Percentiles rank a stretch among this genome's conserved stretches.
Conservation (phyloP, 2,329 filamentous ascomycete species). For the Pseudogymnoascus sp. region DNA sequence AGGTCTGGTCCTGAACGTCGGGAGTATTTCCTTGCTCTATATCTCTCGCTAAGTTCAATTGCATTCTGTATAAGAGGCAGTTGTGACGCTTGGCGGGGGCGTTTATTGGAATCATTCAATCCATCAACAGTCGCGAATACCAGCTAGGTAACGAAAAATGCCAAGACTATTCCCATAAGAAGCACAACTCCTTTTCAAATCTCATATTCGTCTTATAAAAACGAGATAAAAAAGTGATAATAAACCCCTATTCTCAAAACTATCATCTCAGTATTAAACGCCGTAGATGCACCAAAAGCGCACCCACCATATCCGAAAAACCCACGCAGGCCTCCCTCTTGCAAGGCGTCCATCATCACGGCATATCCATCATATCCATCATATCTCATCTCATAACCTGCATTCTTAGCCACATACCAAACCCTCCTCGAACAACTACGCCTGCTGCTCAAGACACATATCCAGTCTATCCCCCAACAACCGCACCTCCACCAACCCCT, state of each 20-base stretch:
- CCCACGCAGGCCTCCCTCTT: not conserved
- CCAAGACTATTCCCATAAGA: not conserved
- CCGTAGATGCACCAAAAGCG: not conserved
- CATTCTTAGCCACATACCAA: not conserved
- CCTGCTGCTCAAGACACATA: not conserved
- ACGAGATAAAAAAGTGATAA: not conserved
- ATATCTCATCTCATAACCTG: not conserved
- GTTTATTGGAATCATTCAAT: not conserved
- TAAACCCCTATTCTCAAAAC: not conserved
- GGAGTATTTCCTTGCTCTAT: too few relatives aligned
- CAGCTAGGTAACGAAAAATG: not conserved
- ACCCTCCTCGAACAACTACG: not conserved
- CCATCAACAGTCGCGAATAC: not conserved
- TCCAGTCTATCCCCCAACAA: constrained; percentile 28
- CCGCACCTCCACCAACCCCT: constrained; percentile 33
- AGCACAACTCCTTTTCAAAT: not conserved
- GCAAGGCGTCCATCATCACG: not conserved
- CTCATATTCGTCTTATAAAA: not conserved
- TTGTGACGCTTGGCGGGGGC: not conserved
- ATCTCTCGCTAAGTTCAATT: too few relatives aligned
- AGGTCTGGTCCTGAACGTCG: too few relatives aligned
- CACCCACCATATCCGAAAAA: not conserved
- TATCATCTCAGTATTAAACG: not conserved
- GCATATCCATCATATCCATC: constrained; percentile 5
- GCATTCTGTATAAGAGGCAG: too few relatives aligned